These are phyloP conservation scores for Senna siamea DNA, from an alignment of 306 rosid genomes.

Conservation along the genomic window DNA sequence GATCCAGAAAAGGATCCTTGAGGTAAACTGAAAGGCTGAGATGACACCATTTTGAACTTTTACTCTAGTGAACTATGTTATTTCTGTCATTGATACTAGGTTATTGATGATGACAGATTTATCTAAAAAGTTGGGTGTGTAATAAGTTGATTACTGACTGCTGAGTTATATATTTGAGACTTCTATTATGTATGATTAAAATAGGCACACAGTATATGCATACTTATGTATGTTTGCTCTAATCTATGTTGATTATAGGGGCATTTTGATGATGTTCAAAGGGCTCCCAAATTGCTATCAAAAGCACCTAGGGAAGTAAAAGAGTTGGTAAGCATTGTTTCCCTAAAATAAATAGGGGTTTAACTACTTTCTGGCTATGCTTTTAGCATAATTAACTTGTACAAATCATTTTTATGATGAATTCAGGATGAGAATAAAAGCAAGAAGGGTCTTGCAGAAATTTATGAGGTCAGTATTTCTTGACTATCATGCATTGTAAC, in stretches of 20 bases:
- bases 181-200: not conserved
- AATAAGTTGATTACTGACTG: not conserved
- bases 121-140: constrained; percentile 9
- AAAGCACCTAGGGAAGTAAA: constrained; percentile 70
- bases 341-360: constrained; percentile 22
- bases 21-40: constrained; percentile 57
- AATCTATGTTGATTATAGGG: constrained; percentile 53
- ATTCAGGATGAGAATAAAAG: constrained; percentile 90
- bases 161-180: constrained; percentile 19
- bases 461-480: constrained; percentile 80
- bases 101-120: constrained; percentile 22
- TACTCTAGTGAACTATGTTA: constrained; percentile 15
- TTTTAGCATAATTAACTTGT: constrained; percentile 31
- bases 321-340: constrained; percentile 69
- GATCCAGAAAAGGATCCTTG: constrained; percentile 72
- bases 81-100: constrained; percentile 8
- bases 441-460: constrained; percentile 86
- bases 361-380: constrained; percentile 24
- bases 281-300: constrained; percentile 64
- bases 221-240: constrained; percentile 21
- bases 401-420: constrained; percentile 26
- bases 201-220: not conserved
- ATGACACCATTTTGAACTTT: constrained; percentile 22
- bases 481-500: constrained; percentile 29
- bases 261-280: constrained; percentile 72